Base-by-base conservation (phyloP, 169 alveolate species). In the Cryptosporidium parvum region DNA sequence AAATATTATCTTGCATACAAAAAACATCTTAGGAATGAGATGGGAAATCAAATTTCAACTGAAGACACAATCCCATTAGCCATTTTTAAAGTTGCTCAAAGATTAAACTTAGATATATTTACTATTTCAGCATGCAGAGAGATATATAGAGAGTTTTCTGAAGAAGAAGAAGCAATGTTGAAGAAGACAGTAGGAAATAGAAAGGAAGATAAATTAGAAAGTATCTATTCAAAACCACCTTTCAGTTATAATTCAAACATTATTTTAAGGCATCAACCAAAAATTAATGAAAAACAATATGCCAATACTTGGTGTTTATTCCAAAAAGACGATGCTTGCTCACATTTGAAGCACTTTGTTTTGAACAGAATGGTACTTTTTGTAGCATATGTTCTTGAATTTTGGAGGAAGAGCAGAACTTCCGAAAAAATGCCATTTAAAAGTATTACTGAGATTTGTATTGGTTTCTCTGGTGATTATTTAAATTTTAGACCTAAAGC, bases 31-130 rank as follows among this genome's bases (percentile, higher is more conserved):
- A 51, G 68, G 23, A 73, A 35, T n/a, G 48, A 45, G 37, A 21
- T 16, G 23, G 70, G 62, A 21, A 29, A 72, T 31, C 12, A 1
- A 21, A 69, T 69, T 14, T 31, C 73, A 16, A 33, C 14, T 23
- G 69, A 80, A 29, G 89, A 80, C 45, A 9, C 52, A 16, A 42
- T 80, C 8, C 89, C 89, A 35, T 35, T 62, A 9, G 89, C 89
- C 3, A 80, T 80, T 4, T 62, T 26, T 29, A 80, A 26, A 39
- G 75, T 80, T 44, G 21, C 75, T 26, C 73, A 65, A 70, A 58
- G 31, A 7, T 80, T 80, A 31, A 65, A 35, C 9, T 45, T 80
- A 39, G 89, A 80, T 23, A 14, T 80, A 42, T 80, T 80, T 29
- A 62, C 89, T 2, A 42, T 80, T 44, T 61, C 72, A 1, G 59